Evolutionary conservation across 371 early-diverging fungal species (phyloP).

Genomic region (Batkoa obscura): DNA sequence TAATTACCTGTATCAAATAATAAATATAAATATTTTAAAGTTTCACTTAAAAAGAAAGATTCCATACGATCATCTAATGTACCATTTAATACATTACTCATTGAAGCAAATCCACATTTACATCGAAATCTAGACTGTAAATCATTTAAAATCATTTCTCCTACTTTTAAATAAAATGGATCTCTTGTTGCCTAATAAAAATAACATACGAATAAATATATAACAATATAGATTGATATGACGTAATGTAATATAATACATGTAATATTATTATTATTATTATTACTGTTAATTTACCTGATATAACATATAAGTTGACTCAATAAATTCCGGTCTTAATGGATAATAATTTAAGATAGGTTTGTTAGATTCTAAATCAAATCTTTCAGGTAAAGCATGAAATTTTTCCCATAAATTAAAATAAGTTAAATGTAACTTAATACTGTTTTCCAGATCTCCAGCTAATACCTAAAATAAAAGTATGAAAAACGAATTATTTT

Average conservation of each 20-base stretch:
- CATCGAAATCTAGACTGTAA: conserved; percentile 47
- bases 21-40: conserved; percentile 81
- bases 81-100: conserved; percentile 42
- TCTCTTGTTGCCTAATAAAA: conserved; percentile 54
- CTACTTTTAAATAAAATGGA: conserved; percentile 76
- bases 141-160: conserved; percentile 66
- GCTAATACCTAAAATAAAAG: conserved; percentile 27
- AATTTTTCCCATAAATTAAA: conserved; percentile 72
- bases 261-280: neutral
- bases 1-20: conserved; percentile 47
- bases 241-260: neutral
- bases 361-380: conserved; percentile 37
- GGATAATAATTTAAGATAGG: conserved; percentile 58
- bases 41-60: conserved; percentile 84
- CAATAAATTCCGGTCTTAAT: conserved; percentile 82
- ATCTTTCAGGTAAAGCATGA: conserved; percentile 72
- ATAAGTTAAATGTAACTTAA: conserved; percentile 57
- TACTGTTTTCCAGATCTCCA: conserved; percentile 72
- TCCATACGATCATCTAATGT: conserved; percentile 77
- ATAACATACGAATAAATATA: neutral
- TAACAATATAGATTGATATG: neutral
- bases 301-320: conserved; percentile 83
- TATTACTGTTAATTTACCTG: conserved; percentile 18
- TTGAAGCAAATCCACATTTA: conserved; percentile 66
- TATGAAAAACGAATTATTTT: neutral